Evolutionary conservation across 2,329 filamentous ascomycete genomes (phyloP).

Genomic region (Seiridium unicorne): DNA sequence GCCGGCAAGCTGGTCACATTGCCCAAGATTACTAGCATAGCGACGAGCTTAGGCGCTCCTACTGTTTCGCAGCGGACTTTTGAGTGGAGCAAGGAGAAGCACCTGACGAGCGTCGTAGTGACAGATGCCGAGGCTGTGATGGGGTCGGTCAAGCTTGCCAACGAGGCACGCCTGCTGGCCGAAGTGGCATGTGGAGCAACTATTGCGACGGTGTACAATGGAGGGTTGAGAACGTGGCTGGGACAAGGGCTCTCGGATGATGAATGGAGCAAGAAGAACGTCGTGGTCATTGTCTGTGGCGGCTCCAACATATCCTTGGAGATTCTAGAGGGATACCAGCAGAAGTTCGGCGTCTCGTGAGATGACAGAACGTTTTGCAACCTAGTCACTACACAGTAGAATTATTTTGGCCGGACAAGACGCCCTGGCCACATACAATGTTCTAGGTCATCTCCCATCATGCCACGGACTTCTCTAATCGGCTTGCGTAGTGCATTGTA

Average conservation of each 20-base stretch:
- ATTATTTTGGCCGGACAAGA: too few relatives aligned
- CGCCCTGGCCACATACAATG: too few relatives aligned
- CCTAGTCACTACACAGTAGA: too few relatives aligned
- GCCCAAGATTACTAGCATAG: constrained; percentile 70
- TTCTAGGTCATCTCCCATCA: too few relatives aligned
- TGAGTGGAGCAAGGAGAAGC: constrained; percentile 51
- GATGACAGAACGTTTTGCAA: too few relatives aligned
- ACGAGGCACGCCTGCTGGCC: constrained; percentile 79
- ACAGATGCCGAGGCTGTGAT: constrained; percentile 76
- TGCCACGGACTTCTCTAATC: too few relatives aligned
- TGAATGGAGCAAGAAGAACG: constrained; percentile 64
- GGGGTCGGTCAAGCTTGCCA: constrained; percentile 73
- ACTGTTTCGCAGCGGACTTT: constrained; percentile 69
- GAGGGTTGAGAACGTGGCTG: constrained; percentile 58
- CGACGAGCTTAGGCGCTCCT: constrained; percentile 71
- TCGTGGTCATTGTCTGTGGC: constrained; percentile 85
- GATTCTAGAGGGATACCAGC: constrained; percentile 57
- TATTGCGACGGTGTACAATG: constrained; percentile 66
- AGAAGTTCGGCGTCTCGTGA: constrained; percentile 37
- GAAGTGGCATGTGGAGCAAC: constrained; percentile 85
- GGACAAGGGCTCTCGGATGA: constrained; percentile 50
- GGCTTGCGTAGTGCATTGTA: too few relatives aligned
- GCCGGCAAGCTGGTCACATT: constrained; percentile 60
- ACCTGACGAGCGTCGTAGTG: constrained; percentile 58
- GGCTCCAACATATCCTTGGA: constrained; percentile 66